phyloP scores from a whole-genome alignment of 352 stramenopile genomes.

The Discostella stelligera region DNA sequence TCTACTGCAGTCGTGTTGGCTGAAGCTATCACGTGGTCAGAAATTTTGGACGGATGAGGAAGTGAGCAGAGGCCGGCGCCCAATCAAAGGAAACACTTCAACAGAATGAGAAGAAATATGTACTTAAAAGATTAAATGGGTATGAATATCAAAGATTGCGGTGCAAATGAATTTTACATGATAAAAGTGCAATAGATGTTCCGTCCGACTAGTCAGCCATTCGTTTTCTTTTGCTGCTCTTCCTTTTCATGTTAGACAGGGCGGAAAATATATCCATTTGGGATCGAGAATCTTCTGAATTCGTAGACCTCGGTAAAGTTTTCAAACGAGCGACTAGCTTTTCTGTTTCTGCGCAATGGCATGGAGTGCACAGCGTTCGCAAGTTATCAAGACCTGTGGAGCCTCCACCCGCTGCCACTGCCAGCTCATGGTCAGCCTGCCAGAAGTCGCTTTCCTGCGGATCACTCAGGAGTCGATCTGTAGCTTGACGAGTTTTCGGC shows the following conservation, averaged over 20 bases:
- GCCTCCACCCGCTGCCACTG: slow-evolving; percentile 78
- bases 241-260: slow-evolving; percentile 34
- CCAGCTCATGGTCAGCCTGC: slow-evolving; percentile 81
- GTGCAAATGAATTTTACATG: too few species aligned
- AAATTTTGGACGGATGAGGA: too few species aligned
- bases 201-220: slow-evolving; percentile 8
- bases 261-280: slow-evolving; percentile 45
- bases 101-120: too few species aligned
- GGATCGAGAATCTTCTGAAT: slow-evolving; percentile 1
- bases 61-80: too few species aligned
- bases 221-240: neutral
- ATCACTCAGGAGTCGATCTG: slow-evolving; percentile 59
- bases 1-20: too few species aligned
- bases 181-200: too few species aligned
- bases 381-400: slow-evolving; percentile 74
- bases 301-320: slow-evolving; percentile 11
- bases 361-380: slow-evolving; percentile 77
- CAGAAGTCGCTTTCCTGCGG: slow-evolving; percentile 79
- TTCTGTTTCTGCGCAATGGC: slow-evolving; percentile 67
- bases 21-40: too few species aligned
- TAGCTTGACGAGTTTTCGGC: slow-evolving; percentile 47
- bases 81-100: too few species aligned
- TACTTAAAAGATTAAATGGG: too few species aligned
- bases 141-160: too few species aligned
- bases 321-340: slow-evolving; percentile 51